Evolutionary conservation across 495 filamentous ascomycete species (phyloP), one percentile per base, ranked within the genome.

Genomic region (Emericellopsis terricola): DNA sequence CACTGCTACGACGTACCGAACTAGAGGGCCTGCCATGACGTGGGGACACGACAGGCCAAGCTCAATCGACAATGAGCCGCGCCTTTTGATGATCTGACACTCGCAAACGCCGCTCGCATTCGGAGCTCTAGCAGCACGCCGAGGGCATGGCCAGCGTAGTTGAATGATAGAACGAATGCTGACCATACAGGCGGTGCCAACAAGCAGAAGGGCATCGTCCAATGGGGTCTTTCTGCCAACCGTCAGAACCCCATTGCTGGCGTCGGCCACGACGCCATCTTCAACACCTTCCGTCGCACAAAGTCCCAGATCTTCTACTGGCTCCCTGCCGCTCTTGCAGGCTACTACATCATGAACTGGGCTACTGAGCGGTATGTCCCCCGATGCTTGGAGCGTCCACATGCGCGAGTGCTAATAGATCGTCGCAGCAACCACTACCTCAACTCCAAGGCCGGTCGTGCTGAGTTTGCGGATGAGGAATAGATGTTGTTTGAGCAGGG

Each of bases 401-500:
- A n/a, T 15, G 13, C 4, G 7, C 11, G 6, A 26, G 23, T 6
- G 23, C 23, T 26, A 11, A 26, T 26, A 11, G 6, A 26, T 36
- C 9, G 4, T 4, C n/a, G 10, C 44, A 92, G 85, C 55, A 94
- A 94, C 64, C 69, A 91, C 49, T 89, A 76, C 62, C 65, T 89
- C 45, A 89, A 91, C 69, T 89, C 81, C 48, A 94, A 94, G 71
- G 65, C 68, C 28, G 85, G 85, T 29, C 80, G 81, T 40, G 60
- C 69, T 34, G 62, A 69, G 50, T 57, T 73, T 38, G 56, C 38
- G 26, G 55, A 53, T 7, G 59, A 62, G 40, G 59, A 68, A 44
- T 62, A 67, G 16, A 26, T 14, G 29, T 27, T 33, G 20, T 45
- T 41, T 38, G 34, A 44, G 29, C 31, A 33, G 8, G 8, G 15